Conservation (phyloP, 192 early-diverging fungal genomes). For the Coemansia sp. region DNA sequence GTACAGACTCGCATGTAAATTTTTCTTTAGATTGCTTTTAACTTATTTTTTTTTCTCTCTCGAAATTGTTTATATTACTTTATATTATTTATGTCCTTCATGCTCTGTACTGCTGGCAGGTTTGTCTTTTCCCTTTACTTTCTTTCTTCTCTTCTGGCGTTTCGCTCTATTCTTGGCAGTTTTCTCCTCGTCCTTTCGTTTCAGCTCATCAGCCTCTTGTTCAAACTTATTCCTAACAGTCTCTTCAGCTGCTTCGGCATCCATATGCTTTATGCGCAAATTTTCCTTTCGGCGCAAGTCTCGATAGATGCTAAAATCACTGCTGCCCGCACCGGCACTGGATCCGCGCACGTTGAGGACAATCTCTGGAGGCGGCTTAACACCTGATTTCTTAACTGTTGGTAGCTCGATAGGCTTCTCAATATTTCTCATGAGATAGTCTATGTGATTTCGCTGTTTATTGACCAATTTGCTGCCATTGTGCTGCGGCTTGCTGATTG, state of each 20-base stretch:
- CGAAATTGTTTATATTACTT: neutral
- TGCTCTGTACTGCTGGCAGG: slow-evolving; percentile 3
- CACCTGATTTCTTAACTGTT: slow-evolving; percentile 43
- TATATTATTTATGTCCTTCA: slow-evolving; percentile 7
- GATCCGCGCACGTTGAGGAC: slow-evolving; percentile 89
- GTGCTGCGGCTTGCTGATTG: neutral
- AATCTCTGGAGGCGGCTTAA: slow-evolving; percentile 76
- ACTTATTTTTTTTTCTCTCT: neutral
- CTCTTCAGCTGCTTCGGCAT: slow-evolving; percentile 53
- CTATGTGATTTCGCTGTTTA: slow-evolving; percentile 40
- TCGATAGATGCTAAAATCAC: slow-evolving; percentile 94
- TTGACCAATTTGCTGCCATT: slow-evolving; percentile 13
- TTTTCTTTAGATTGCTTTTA: slow-evolving; percentile 6
- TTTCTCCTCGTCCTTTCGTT: slow-evolving; percentile 69
- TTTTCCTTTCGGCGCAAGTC: slow-evolving; percentile 84
- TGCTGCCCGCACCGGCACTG: slow-evolving; percentile 92
- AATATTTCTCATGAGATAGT: slow-evolving; percentile 67
- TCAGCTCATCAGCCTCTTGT: slow-evolving; percentile 63
- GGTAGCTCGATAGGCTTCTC: slow-evolving; percentile 82
- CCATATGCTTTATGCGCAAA: slow-evolving; percentile 76
- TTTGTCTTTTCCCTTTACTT: slow-evolving; percentile 44
- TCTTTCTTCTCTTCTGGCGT: slow-evolving; percentile 71
- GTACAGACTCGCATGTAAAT: slow-evolving; percentile 1
- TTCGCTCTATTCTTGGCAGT: slow-evolving; percentile 90
- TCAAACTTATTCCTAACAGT: slow-evolving; percentile 62